These are phyloP conservation scores for Boletus subparvulus DNA, from an alignment of 768 basidiomycete species.

Conservation along the genomic window DNA sequence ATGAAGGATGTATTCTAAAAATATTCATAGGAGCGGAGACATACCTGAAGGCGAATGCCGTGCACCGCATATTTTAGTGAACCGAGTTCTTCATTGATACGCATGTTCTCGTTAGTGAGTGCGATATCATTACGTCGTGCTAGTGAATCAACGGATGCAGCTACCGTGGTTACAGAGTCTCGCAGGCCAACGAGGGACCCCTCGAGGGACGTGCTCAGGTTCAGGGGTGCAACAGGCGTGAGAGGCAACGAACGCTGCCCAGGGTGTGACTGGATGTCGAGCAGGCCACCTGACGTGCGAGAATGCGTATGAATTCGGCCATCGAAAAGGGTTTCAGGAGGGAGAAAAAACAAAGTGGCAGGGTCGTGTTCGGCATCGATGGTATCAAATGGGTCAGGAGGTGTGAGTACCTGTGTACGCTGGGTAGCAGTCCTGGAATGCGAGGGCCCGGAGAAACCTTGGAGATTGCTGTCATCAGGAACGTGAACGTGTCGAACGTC, in stretches of 20 bases:
- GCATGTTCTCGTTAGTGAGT: slow-evolving; percentile 66
- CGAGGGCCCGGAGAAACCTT: slow-evolving; percentile 19
- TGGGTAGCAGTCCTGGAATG: slow-evolving; percentile 11
- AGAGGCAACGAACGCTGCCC: slow-evolving; percentile 31
- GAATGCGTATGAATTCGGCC: slow-evolving; percentile 13
- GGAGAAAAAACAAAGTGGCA: slow-evolving; percentile 23
- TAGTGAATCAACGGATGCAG: slow-evolving; percentile 59
- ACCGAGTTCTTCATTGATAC: slow-evolving; percentile 72
- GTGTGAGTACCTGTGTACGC: slow-evolving; percentile 13
- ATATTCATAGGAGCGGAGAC: slow-evolving; percentile 19
- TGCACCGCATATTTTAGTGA: slow-evolving; percentile 68
- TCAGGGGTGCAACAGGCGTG: slow-evolving; percentile 55
- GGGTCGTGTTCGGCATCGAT: slow-evolving; percentile 26
- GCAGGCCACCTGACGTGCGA: slow-evolving; percentile 16
- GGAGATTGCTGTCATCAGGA: slow-evolving; percentile 10
- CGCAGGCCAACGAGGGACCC: slow-evolving; percentile 59
- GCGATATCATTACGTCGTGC: slow-evolving; percentile 64
- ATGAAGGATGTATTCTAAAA: slow-evolving; percentile 1
- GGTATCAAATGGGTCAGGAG: slow-evolving; percentile 17
- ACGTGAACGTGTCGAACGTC: slow-evolving; percentile 10
- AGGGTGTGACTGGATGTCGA: slow-evolving; percentile 22
- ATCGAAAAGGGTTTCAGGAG: slow-evolving; percentile 29
- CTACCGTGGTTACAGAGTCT: slow-evolving; percentile 58
- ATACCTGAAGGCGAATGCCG: slow-evolving; percentile 76
- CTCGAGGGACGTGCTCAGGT: slow-evolving; percentile 60